phyloP scores from a whole-genome alignment of 345 rosid genomes.

The Murraya koenigii region DNA sequence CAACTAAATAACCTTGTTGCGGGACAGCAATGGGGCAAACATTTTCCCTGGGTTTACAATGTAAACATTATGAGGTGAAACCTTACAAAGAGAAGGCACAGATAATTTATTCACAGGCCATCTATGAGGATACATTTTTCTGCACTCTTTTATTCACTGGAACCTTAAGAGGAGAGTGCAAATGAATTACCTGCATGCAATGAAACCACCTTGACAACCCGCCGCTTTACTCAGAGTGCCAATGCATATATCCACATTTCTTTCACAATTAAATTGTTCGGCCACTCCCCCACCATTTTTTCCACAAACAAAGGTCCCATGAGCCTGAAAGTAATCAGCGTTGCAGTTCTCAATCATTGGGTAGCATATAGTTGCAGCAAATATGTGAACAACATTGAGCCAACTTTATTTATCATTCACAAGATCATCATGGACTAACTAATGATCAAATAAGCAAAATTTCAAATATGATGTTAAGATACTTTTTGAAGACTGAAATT shows the following conservation, averaged over 20 bases:
- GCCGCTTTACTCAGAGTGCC: conserved; percentile 98
- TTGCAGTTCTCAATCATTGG: background rate
- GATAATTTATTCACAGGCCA: background rate
- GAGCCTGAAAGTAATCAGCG: conserved; percentile 58
- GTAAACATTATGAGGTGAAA: too few species aligned
- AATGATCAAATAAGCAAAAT: background rate
- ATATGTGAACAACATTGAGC: background rate
- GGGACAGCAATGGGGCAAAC: background rate
- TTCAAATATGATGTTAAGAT: too few species aligned
- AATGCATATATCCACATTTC: conserved; percentile 73
- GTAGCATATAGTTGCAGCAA: background rate
- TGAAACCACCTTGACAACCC: conserved; percentile 97
- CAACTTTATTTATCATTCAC: background rate
- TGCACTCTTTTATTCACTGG: background rate
- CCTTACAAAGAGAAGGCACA: background rate
- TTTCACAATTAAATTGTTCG: conserved; percentile 77
- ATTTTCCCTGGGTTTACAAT: background rate
- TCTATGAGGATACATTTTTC: background rate
- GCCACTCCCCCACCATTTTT: conserved; percentile 91
- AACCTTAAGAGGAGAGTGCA: background rate
- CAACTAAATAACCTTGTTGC: background rate
- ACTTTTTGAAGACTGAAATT: background rate
- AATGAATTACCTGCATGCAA: conserved; percentile 77
- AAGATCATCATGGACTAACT: background rate
- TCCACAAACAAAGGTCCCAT: conserved; percentile 97